Percentiles rank a stretch among this genome's conserved stretches.
These are phyloP conservation scores for Phytophthora kernoviae DNA, from an alignment of 352 stramenopile genomes.

Conservation along the genomic window DNA sequence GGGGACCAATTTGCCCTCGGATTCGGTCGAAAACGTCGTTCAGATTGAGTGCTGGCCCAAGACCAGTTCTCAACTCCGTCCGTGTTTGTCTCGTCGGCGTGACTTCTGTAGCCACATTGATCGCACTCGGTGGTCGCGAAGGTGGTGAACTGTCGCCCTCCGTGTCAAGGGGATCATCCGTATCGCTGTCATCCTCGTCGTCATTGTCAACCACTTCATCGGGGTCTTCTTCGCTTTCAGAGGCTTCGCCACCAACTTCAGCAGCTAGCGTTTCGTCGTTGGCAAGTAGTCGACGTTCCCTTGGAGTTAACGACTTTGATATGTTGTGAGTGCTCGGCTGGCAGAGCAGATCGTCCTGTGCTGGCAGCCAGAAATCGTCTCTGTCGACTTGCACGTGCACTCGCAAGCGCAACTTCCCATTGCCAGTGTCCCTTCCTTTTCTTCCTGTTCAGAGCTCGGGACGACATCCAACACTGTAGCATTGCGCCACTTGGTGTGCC, in stretches of 20 bases:
- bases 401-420: constrained; percentile 11
- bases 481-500: constrained; percentile 27
- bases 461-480: constrained; percentile 26
- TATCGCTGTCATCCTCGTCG: background rate
- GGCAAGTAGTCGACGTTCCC: constrained; percentile 13
- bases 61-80: background rate
- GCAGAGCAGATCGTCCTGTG: constrained; percentile 23
- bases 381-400: constrained; percentile 25
- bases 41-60: background rate
- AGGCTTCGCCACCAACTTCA: constrained; percentile 1
- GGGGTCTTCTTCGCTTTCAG: background rate
- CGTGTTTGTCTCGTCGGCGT: background rate
- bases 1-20: background rate
- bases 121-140: background rate
- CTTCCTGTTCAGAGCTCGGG: background rate
- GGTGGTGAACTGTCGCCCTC: constrained; percentile 9
- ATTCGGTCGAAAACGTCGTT: background rate
- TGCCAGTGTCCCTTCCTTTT: background rate
- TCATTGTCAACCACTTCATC: background rate
- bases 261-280: constrained; percentile 9
- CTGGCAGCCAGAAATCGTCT: constrained; percentile 26
- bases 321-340: constrained; percentile 12
- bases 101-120: background rate
- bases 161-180: background rate
- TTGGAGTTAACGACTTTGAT: constrained; percentile 17